Percentiles rank a stretch among this genome's conserved stretches.
phyloP scores from a whole-genome alignment of 176 grass and related monocot species.

The Juncus effusus region DNA sequence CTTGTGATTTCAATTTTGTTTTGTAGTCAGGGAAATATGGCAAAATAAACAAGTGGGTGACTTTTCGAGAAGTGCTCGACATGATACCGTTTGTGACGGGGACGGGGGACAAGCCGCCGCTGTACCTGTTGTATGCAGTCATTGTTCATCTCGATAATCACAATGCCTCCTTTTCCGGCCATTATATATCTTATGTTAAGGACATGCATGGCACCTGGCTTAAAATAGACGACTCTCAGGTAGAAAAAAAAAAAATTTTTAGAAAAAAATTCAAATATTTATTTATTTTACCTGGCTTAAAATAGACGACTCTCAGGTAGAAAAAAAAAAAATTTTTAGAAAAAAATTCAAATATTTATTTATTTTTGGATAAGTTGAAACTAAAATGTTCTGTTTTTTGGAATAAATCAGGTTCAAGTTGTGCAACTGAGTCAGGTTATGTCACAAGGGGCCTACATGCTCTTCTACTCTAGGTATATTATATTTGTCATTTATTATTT shows the following conservation, averaged over 20 bases:
- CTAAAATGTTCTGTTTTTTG: neutral
- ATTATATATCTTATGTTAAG: slow-evolving; percentile 94
- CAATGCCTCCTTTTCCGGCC: slow-evolving; percentile 94
- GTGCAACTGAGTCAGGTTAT: slow-evolving; percentile 92
- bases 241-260: slow-evolving; percentile 27
- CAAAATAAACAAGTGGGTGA: slow-evolving; percentile 99
- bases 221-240: slow-evolving; percentile 95
- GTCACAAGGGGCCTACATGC: slow-evolving; percentile 99
- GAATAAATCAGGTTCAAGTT: slow-evolving; percentile 52
- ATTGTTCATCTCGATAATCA: slow-evolving; percentile 92
- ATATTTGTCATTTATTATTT: neutral
- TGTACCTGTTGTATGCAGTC: slow-evolving; percentile 91
- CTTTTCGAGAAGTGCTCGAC: slow-evolving; percentile 97
- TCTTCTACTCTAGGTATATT: slow-evolving; percentile 89
- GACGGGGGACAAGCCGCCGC: slow-evolving; percentile 77
- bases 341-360: neutral
- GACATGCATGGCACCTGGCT: slow-evolving; percentile 98
- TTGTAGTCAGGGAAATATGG: slow-evolving; percentile 91
- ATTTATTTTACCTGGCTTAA: slow-evolving; percentile 83
- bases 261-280: neutral
- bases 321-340: neutral
- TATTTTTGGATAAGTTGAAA: neutral
- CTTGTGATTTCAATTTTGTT: slow-evolving; percentile 20
- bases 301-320: slow-evolving; percentile 98
- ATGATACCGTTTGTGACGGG: slow-evolving; percentile 98